Base-by-base conservation (phyloP, 108 stramenopile genomes). In the Parietichytrium sp. region DNA sequence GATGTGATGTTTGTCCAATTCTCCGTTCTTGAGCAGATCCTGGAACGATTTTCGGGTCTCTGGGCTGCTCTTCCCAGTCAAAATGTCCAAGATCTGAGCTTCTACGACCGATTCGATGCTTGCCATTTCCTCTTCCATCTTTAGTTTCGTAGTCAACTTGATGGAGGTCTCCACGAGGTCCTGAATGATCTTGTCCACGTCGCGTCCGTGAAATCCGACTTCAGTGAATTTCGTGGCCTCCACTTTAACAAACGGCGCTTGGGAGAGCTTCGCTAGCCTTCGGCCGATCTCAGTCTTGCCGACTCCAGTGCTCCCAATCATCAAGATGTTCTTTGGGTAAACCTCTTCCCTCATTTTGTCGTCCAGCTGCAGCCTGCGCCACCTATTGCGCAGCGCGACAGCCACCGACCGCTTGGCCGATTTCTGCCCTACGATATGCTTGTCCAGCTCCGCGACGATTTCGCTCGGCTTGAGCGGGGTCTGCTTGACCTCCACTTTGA, bases 191-290 rank as follows among this genome's bases (percentile, higher is more conserved):
- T 93, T 91, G 85, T 99, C 98, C 3, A 99, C 97, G 87, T 98
- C 98, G 7, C 96, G 85, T 29, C 98, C 97, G 81, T 98, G 98
- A 82, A 96, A 99, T 20, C 98, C 98, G 45, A 99, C 98, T 89
- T 99, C 98, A 16, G 98, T 99, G 86, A 98, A 99, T 88, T 99
- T 99, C 50, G 98, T 99, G 3, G 98, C 98, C 85, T 99, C 98
- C 47, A 98, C 97, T 88, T 99, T 99, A 55, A 99, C 85, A 86
- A 99, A 99, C 13, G 98, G 98, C n/a, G 98, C 97, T 83, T 97
- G 92, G 45, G 92, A 91, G 78, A 99, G 87, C 83, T 94, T 94
- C 54, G 98, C 97, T 86, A 98, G 93, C 29, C 97, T 92, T 29
- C 97, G 84, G 10, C 97, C 97, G 25, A 99, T 96, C 91, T 99